Conservation (phyloP, 129 eudicot species). For the Solidago caesia region DNA sequence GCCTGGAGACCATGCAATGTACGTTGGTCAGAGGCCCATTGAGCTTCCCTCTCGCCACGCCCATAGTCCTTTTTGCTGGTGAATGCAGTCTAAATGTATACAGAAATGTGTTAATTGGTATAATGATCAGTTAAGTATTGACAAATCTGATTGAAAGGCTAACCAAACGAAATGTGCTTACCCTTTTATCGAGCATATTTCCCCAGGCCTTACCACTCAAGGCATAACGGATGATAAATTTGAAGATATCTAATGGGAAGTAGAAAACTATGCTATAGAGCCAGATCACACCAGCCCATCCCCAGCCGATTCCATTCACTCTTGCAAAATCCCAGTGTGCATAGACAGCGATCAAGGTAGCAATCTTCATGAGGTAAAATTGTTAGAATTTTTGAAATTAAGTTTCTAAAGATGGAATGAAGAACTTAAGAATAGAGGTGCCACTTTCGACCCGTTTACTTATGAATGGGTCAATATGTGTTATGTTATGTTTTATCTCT, state of each 20-base stretch:
- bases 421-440: neutral
- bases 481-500: neutral
- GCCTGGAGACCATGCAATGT: constrained; percentile 50
- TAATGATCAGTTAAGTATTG: neutral
- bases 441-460: neutral
- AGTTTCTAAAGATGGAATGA: neutral
- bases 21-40: constrained; percentile 50
- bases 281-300: constrained; percentile 94
- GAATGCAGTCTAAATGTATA: constrained; percentile 41
- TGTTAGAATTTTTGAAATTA: neutral
- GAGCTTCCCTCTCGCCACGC: constrained; percentile 49
- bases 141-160: neutral
- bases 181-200: constrained; percentile 60
- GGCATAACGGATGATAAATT: constrained; percentile 61
- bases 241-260: constrained; percentile 65
- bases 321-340: constrained; percentile 78
- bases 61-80: constrained; percentile 50
- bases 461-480: neutral
- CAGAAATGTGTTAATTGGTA: neutral
- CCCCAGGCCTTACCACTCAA: constrained; percentile 85
- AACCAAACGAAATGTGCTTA: constrained; percentile 4
- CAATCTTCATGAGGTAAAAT: constrained; percentile 41
- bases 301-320: constrained; percentile 81
- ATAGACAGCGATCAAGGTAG: constrained; percentile 75
- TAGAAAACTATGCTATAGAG: constrained; percentile 56